Evolutionary conservation across 2,329 filamentous ascomycete genomes (phyloP).

Genomic region (Elsinoe batatas): DNA sequence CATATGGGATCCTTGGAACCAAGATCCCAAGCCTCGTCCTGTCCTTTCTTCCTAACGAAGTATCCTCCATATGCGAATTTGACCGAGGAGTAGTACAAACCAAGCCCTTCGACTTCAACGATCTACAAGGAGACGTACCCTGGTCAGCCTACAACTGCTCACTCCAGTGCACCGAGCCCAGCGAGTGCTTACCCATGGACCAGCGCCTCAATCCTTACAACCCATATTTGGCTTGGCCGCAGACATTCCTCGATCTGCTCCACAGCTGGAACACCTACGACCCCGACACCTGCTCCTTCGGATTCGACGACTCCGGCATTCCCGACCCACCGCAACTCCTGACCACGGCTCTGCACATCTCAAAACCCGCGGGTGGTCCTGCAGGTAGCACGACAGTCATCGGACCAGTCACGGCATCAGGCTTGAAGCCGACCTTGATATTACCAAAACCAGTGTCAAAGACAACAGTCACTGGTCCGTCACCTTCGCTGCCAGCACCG

Average conservation of each 20-base stretch:
- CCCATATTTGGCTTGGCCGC: neutral
- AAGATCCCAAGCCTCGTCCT: neutral
- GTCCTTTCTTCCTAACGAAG: neutral
- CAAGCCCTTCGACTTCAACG: neutral
- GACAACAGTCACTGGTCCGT: neutral
- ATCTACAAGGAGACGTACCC: neutral
- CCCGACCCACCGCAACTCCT: neutral
- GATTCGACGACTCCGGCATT: neutral
- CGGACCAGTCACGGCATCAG: neutral
- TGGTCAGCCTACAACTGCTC: neutral
- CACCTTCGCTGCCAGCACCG: neutral
- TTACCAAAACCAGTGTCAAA: neutral
- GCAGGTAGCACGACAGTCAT: neutral
- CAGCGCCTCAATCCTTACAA: neutral
- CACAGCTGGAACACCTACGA: neutral
- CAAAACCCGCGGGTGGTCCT: neutral
- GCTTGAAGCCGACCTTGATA: neutral
- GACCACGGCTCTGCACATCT: neutral
- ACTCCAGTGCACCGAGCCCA: neutral
- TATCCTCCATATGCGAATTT: neutral
- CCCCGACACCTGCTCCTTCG: neutral
- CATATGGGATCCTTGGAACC: neutral
- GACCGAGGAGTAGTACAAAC: neutral
- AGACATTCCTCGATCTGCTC: neutral
- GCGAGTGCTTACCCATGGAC: neutral